These are phyloP conservation scores for Podila minutissima DNA, from an alignment of 192 early-diverging fungal species.

Conservation along the genomic window DNA sequence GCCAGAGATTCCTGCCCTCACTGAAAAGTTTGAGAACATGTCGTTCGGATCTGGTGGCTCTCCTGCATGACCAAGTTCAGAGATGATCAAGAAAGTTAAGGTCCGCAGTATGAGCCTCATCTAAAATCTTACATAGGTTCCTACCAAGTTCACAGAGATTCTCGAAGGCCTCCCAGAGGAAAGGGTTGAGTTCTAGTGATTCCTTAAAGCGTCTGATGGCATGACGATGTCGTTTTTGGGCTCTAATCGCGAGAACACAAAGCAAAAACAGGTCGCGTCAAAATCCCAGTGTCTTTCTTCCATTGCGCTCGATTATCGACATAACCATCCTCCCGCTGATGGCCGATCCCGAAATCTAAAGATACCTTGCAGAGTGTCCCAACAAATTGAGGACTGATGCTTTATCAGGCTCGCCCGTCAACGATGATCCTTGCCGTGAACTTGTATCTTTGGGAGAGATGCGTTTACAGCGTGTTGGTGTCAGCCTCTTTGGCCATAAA, in stretches of 20 bases:
- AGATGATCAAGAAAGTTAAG: background rate
- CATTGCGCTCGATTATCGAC: too few species aligned
- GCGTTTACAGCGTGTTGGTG: background rate
- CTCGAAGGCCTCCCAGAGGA: conserved; percentile 63
- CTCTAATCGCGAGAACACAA: conserved; percentile 20
- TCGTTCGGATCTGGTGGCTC: conserved; percentile 24
- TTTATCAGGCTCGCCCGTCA: conserved; percentile 12
- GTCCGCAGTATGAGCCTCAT: background rate
- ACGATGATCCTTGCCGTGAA: background rate
- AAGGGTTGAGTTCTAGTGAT: conserved; percentile 53
- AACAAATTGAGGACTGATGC: conserved; percentile 31
- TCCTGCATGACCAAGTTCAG: conserved; percentile 4
- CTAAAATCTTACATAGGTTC: background rate
- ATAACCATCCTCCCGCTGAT: background rate
- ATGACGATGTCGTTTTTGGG: conserved; percentile 32
- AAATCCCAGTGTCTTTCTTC: background rate
- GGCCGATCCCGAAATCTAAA: too few species aligned
- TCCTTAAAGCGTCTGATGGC: conserved; percentile 52
- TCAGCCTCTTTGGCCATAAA: background rate
- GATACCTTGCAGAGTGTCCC: conserved; percentile 36
- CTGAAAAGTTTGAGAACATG: conserved; percentile 27
- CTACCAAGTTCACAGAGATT: conserved; percentile 60
- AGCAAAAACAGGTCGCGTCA: background rate
- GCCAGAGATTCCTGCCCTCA: background rate
- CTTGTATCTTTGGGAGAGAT: conserved; percentile 1